These are phyloP conservation scores for Cercophora scortea DNA, from an alignment of 495 filamentous ascomycete genomes.

Conservation along the genomic window DNA sequence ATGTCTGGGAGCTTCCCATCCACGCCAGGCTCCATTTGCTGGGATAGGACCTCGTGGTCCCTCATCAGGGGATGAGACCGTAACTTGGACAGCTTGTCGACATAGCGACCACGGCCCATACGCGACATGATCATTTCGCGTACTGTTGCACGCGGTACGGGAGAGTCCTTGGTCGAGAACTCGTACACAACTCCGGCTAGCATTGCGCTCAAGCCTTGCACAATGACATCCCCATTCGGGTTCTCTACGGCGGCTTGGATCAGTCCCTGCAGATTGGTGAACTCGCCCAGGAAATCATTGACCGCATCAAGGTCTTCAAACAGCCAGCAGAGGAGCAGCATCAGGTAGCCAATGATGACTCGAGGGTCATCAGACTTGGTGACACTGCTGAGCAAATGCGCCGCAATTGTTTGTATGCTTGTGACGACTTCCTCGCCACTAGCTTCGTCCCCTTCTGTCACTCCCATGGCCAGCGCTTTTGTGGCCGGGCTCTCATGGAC, in stretches of 20 bases:
- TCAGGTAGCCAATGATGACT: slow-evolving; percentile 77
- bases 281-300: slow-evolving; percentile 91
- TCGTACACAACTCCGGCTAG: slow-evolving; percentile 89
- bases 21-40: slow-evolving; percentile 47
- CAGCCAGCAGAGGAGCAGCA: slow-evolving; percentile 87
- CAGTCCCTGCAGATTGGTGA: slow-evolving; percentile 81
- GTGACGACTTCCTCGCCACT: slow-evolving; percentile 93
- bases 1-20: slow-evolving; percentile 67
- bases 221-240: slow-evolving; percentile 55
- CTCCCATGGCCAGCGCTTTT: slow-evolving; percentile 69
- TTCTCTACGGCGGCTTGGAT: slow-evolving; percentile 53
- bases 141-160: slow-evolving; percentile 73
- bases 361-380: slow-evolving; percentile 72
- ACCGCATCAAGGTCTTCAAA: slow-evolving; percentile 89
- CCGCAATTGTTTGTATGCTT: slow-evolving; percentile 78
- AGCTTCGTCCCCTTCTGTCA: slow-evolving; percentile 83
- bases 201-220: slow-evolving; percentile 76
- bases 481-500: slow-evolving; percentile 73
- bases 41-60: slow-evolving; percentile 83
- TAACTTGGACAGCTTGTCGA: slow-evolving; percentile 73
- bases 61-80: slow-evolving; percentile 76
- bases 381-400: slow-evolving; percentile 64
- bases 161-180: slow-evolving; percentile 95
- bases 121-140: slow-evolving; percentile 72
- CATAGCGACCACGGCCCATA: slow-evolving; percentile 81